Evolutionary conservation across 768 basidiomycete species (phyloP).

Genomic region (Lactarius tabidus): DNA sequence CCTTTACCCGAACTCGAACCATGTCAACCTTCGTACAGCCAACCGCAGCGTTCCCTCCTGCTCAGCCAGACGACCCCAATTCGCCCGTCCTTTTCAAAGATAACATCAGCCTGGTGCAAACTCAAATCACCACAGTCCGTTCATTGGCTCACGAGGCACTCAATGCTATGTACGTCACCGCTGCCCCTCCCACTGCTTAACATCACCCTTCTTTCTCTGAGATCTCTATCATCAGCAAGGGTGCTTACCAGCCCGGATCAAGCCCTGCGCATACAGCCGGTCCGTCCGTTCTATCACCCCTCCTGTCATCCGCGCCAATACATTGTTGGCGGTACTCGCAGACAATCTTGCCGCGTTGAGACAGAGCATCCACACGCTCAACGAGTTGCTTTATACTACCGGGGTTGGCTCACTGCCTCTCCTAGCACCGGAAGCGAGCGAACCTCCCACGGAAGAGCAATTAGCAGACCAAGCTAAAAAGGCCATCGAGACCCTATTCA

Average conservation of each 20-base stretch:
- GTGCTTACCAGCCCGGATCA: slow-evolving; percentile 22
- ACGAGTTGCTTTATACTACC: slow-evolving; percentile 14
- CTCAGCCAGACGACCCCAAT: slow-evolving; percentile 21
- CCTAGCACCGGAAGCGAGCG: slow-evolving; percentile 11
- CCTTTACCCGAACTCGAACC: neutral
- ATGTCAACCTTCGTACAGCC: slow-evolving; percentile 18
- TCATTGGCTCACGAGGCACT: slow-evolving; percentile 21
- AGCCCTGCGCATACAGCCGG: slow-evolving; percentile 19
- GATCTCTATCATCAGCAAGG: slow-evolving; percentile 8
- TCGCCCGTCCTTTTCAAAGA: slow-evolving; percentile 25
- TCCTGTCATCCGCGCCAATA: neutral
- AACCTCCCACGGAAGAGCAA: slow-evolving; percentile 21
- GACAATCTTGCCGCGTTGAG: slow-evolving; percentile 18
- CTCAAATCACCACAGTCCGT: slow-evolving; percentile 17
- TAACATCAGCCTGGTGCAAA: slow-evolving; percentile 18
- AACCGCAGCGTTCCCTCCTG: slow-evolving; percentile 12
- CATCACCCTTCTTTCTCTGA: neutral
- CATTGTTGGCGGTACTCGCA: neutral
- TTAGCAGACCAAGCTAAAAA: slow-evolving; percentile 22
- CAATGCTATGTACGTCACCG: slow-evolving; percentile 19
- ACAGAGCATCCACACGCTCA: slow-evolving; percentile 14
- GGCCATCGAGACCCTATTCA: slow-evolving; percentile 16
- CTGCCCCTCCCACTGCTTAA: neutral
- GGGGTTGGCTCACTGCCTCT: slow-evolving; percentile 25
- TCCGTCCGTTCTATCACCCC: neutral